phyloP scores from a whole-genome alignment of 441 rosid species.

The Pelargonium citronellum region DNA sequence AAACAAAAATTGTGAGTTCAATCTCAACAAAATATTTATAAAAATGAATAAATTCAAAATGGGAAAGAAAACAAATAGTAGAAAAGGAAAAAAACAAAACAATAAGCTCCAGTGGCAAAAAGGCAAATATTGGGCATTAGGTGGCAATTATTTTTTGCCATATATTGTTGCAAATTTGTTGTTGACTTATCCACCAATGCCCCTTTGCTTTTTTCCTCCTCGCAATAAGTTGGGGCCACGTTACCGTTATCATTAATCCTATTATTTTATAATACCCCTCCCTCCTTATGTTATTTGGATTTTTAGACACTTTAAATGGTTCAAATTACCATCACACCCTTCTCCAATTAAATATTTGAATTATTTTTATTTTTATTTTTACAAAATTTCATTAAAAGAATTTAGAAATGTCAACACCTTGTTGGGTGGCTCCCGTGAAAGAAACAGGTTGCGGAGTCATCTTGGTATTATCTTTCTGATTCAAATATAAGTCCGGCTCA shows the following conservation, averaged over 20 bases:
- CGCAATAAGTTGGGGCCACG: not conserved
- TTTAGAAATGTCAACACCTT: no score
- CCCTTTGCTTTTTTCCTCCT: not conserved
- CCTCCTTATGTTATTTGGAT: not conserved
- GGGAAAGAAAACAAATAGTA: not conserved
- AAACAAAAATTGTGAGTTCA: no score
- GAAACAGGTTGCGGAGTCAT: no score
- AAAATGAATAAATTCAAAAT: no score
- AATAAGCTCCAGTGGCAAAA: not conserved
- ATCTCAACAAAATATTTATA: no score
- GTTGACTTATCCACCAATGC: not conserved
- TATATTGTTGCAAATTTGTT: not conserved
- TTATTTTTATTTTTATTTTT: no score
- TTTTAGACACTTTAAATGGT: not conserved
- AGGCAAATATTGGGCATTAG: not conserved
- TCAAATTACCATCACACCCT: not conserved
- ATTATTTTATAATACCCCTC: not conserved
- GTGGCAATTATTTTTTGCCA: not conserved
- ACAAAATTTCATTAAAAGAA: no score
- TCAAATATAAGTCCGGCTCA: no score
- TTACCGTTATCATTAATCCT: not conserved
- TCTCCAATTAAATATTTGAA: not conserved
- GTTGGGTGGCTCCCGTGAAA: rapidly evolving
- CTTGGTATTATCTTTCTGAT: no score
- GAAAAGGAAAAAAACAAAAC: not conserved